A percentile compares a stretch with the other conserved stretches of the same genome.
Conservation (phyloP, 208 protist genomes). For the Phytomonas sp. region DNA sequence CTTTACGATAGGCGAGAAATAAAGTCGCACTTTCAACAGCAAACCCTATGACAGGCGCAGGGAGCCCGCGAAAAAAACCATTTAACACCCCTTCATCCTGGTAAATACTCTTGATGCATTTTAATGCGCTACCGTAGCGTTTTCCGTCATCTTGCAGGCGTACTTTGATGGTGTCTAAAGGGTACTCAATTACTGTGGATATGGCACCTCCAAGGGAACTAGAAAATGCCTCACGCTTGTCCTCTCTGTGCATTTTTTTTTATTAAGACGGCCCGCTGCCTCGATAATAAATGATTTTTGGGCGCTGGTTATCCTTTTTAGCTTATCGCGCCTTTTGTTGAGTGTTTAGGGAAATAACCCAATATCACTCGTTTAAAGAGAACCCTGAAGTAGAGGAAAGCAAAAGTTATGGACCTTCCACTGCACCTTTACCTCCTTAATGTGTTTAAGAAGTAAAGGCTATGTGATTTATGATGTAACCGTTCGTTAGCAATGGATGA, state of each 20-base stretch:
- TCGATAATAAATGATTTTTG: neutral
- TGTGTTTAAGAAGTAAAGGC: neutral
- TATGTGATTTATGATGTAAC: neutral
- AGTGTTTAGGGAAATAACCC: neutral
- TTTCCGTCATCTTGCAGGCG: slow-evolving; percentile 80
- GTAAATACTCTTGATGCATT: slow-evolving; percentile 62
- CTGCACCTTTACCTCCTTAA: neutral
- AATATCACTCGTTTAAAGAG: neutral
- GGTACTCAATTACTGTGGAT: slow-evolving; percentile 83
- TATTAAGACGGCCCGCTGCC: neutral
- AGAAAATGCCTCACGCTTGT: slow-evolving; percentile 58
- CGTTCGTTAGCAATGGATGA: neutral
- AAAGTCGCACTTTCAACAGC: slow-evolving; percentile 78
- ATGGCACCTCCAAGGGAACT: slow-evolving; percentile 69
- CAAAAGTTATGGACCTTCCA: neutral
- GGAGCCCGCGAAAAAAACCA: slow-evolving; percentile 86
- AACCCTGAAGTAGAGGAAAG: neutral
- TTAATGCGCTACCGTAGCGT: slow-evolving; percentile 44
- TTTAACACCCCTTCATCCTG: slow-evolving; percentile 74
- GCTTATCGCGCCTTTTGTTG: neutral
- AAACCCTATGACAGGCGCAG: slow-evolving; percentile 74
- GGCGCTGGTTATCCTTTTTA: neutral
- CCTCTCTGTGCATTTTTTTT: slow-evolving; percentile 39
- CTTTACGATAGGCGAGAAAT: slow-evolving; percentile 65
- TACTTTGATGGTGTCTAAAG: slow-evolving; percentile 91